These are phyloP conservation scores for Pholiota microspora DNA, from an alignment of 768 basidiomycete species.

Conservation along the genomic window DNA sequence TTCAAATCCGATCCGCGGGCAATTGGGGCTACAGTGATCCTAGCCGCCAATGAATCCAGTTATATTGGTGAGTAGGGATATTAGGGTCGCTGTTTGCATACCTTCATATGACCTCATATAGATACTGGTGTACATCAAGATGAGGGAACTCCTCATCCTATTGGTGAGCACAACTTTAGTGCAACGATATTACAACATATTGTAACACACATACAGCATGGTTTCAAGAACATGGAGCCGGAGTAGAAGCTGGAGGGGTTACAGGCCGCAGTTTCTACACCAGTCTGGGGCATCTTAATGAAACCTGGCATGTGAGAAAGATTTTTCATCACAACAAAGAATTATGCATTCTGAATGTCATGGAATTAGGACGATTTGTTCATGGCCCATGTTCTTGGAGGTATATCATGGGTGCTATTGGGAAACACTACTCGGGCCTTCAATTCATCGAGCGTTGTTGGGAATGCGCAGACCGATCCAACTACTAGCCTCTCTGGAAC, in stretches of 20 bases:
- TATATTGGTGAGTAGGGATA: constrained; percentile 56
- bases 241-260: constrained; percentile 43
- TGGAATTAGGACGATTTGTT: constrained; percentile 59
- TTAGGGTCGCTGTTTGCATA: no score
- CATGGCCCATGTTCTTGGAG: constrained; percentile 69
- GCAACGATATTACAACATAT: not conserved
- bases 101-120: no score
- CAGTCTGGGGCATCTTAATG: constrained; percentile 72
- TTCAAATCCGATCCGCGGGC: constrained; percentile 70
- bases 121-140: constrained; percentile 50
- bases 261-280: constrained; percentile 86
- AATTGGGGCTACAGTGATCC: constrained; percentile 58
- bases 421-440: constrained; percentile 71
- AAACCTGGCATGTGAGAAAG: constrained; percentile 69
- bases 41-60: constrained; percentile 65
- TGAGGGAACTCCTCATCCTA: constrained; percentile 77
- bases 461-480: constrained; percentile 29
- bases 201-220: constrained; percentile 50
- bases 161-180: constrained; percentile 39
- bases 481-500: not conserved
- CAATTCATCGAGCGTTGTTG: constrained; percentile 59
- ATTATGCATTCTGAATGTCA: not conserved
- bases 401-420: constrained; percentile 70
- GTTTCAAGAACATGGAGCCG: constrained; percentile 78
- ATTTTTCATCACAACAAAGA: not conserved